Base-by-base conservation (phyloP, 768 basidiomycete species). In the Boletus vermiculosoides region DNA sequence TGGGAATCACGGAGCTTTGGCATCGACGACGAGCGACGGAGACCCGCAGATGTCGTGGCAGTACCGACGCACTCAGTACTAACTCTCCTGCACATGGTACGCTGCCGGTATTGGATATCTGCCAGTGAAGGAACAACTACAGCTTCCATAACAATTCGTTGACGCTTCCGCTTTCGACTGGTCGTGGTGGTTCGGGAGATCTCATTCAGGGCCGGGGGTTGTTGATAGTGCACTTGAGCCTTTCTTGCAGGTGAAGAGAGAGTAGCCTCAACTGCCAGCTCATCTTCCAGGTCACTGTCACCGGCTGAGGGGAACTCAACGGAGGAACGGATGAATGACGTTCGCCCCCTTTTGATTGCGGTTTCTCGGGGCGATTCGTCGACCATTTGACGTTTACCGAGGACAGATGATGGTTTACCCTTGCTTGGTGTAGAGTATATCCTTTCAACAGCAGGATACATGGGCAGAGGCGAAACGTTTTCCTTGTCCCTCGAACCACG, bases 401-500 rank as follows among this genome's bases (percentile, higher is more conserved):
- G 68, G 23, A 70, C 52, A 37, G 71, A 67, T 3, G 41, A 23
- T 13, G 60, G 49, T 41, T 58, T 64, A 23, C 40, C 66, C 50
- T 65, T 60, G 30, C 61, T 67, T 5, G 78, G 76, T 5, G 67
- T 67, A 41, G 69, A 60, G 1, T 74, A 76, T 46, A 82, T 76
- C 31, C 80, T 77, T 55, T 86, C 84, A 31, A 73, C 58, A 22
- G 80, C 74, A 37, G 80, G 73, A 46, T 73, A 68, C 30, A 64
- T 55, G 10, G 63, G 62, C 5, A 70, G 58, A 34, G 82, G 84
- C 0, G 80, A 80, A 33, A 69, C 56, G 63, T 90, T 90, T 66
- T 90, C 88, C 71, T 90, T 89, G 67, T 86, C 71, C 0, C 64
- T 66, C 8, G 63, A 61, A 16, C 65, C 69, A 58, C 73, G 69